Evolutionary conservation across 176 grass and related monocot species (phyloP).

Genomic region (Bothriochloa decipiens): DNA sequence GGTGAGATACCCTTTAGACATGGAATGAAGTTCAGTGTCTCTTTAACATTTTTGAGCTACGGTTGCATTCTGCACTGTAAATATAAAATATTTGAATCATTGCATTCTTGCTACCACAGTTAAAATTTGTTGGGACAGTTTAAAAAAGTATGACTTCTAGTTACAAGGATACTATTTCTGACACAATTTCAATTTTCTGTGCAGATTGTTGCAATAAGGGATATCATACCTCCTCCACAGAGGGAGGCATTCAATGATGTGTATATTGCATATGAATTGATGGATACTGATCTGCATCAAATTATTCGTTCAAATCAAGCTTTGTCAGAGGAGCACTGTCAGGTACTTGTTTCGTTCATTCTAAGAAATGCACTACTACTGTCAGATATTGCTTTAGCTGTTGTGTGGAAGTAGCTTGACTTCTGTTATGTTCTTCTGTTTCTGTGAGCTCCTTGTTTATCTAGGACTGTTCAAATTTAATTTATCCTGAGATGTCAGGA

Average conservation of each 20-base stretch:
- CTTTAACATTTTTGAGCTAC: neutral
- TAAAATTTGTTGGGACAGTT: slow-evolving; percentile 26
- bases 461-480: slow-evolving; percentile 29
- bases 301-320: slow-evolving; percentile 99
- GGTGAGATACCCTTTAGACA: neutral
- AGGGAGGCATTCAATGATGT: slow-evolving; percentile 90
- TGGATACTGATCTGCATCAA: slow-evolving; percentile 99
- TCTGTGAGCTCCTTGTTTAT: slow-evolving; percentile 26
- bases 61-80: neutral
- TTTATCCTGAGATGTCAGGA: neutral
- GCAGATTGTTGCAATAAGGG: slow-evolving; percentile 98
- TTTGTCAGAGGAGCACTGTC: slow-evolving; percentile 97
- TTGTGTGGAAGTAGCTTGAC: neutral
- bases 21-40: neutral
- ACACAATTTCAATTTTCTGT: slow-evolving; percentile 18
- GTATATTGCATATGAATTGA: slow-evolving; percentile 95
- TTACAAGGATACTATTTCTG: slow-evolving; percentile 2
- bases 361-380: neutral
- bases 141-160: neutral
- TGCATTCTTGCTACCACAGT: neutral
- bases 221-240: slow-evolving; percentile 88
- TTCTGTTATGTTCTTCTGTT: slow-evolving; percentile 5
- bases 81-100: neutral
- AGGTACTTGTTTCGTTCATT: slow-evolving; percentile 55
- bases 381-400: neutral